These are phyloP conservation scores for Boletus rubroflammeus DNA, from an alignment of 768 basidiomycete genomes.

Conservation along the genomic window DNA sequence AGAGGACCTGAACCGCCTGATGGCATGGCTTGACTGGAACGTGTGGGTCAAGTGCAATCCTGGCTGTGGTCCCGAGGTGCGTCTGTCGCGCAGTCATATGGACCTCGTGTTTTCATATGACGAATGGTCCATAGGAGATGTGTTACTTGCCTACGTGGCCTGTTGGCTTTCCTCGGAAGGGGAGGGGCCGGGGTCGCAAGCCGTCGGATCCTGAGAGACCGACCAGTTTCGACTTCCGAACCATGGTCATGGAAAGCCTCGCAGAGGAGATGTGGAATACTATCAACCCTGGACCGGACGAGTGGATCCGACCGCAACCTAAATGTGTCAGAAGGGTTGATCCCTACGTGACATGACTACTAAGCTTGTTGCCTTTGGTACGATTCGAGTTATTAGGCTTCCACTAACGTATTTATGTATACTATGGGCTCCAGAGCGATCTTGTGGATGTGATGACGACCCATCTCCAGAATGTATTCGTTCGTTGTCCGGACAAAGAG, in stretches of 20 bases:
- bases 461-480: slow-evolving; percentile 86
- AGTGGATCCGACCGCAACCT: slow-evolving; percentile 23
- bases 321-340: slow-evolving; percentile 14
- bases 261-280: neutral
- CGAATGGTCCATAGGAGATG: slow-evolving; percentile 14
- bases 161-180: slow-evolving; percentile 5
- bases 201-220: no score
- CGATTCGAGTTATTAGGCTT: neutral
- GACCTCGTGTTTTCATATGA: neutral
- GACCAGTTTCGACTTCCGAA: neutral
- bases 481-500: slow-evolving; percentile 66
- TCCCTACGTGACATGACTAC: no score
- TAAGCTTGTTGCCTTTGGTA: neutral
- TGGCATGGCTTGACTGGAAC: slow-evolving; percentile 53
- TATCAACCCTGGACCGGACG: neutral
- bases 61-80: slow-evolving; percentile 43
- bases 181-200: neutral
- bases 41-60: slow-evolving; percentile 48
- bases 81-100: slow-evolving; percentile 7
- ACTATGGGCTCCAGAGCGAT: slow-evolving; percentile 38
- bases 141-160: slow-evolving; percentile 30
- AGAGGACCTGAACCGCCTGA: slow-evolving; percentile 33
- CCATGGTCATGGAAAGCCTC: neutral
- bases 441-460: slow-evolving; percentile 74
- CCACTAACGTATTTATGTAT: neutral